Evolutionary conservation across 1,284 basidiomycete genomes (phyloP).

Genomic region (Coniferiporia sulphurascens): DNA sequence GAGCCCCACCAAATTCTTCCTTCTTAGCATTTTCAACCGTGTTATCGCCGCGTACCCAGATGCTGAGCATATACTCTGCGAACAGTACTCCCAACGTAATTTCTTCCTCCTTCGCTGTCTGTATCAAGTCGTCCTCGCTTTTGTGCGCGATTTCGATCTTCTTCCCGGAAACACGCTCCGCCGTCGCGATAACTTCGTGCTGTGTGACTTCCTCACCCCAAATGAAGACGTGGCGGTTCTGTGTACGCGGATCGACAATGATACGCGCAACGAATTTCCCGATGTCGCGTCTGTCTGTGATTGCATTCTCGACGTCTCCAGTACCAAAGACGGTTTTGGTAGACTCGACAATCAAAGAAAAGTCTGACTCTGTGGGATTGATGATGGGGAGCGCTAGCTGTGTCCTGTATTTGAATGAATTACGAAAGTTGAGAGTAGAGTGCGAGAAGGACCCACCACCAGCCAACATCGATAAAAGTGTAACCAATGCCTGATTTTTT

Average conservation of each 20-base stretch:
- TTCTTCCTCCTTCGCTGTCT: not conserved
- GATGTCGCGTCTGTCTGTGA: conserved; percentile 16
- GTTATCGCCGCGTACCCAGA: conserved; percentile 14
- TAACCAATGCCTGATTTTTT: conserved; percentile 13
- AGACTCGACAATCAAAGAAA: not conserved
- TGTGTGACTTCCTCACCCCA: conserved; percentile 27
- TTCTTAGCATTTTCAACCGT: conserved; percentile 18
- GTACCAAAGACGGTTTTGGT: not conserved
- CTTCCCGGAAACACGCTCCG: not conserved
- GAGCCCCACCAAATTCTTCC: conserved; percentile 9
- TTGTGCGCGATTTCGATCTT: not conserved
- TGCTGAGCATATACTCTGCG: conserved; percentile 2
- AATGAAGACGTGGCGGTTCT: conserved; percentile 25
- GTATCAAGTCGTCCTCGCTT: not conserved
- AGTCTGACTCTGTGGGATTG: not conserved
- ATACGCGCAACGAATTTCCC: conserved; percentile 20
- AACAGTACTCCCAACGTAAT: too few relatives aligned
- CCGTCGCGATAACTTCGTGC: conserved; percentile 6
- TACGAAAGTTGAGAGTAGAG: not conserved
- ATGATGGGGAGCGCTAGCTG: conserved; percentile 11
- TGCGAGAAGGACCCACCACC: conserved; percentile 11
- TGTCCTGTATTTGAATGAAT: not conserved
- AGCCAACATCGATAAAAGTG: conserved; percentile 20
- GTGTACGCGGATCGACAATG: conserved; percentile 24
- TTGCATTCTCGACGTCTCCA: conserved; percentile 16